A percentile compares a stretch with the other conserved stretches of the same genome.
Conservation (phyloP, 2,329 filamentous ascomycete genomes). For the Scleromitrula shiraiana region DNA sequence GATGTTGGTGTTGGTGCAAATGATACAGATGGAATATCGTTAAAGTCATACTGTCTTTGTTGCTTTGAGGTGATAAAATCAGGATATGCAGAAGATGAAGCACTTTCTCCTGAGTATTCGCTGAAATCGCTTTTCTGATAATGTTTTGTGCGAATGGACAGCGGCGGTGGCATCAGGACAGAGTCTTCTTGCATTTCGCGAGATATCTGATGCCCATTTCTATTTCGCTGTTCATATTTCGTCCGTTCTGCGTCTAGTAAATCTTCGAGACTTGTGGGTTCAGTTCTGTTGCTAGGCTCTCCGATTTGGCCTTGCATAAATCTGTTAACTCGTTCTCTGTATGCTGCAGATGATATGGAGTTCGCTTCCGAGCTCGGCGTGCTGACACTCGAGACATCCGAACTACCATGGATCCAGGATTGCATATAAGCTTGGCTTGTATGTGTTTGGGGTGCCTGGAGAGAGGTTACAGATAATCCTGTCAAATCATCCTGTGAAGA, state of each 20-base stretch:
- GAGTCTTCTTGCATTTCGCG: not conserved
- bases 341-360: slow-evolving; percentile 2
- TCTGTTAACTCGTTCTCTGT: slow-evolving; percentile 1
- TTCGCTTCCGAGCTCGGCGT: not conserved
- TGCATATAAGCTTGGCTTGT: not conserved
- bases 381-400: not conserved
- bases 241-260: slow-evolving; percentile 8
- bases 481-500: not conserved
- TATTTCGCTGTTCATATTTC: not conserved
- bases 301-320: not conserved
- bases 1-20: not conserved
- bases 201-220: not conserved
- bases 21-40: not conserved
- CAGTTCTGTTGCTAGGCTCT: not conserved
- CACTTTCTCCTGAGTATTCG: not conserved
- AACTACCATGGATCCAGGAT: not conserved
- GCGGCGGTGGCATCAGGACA: not conserved
- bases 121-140: not conserved
- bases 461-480: not conserved
- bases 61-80: not conserved
- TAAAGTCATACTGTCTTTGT: not conserved
- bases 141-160: slow-evolving; percentile 1
- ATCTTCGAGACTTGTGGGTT: slow-evolving; percentile 1
- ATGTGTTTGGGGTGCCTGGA: not conserved
- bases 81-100: not conserved